phyloP scores from a whole-genome alignment of 2,329 filamentous ascomycete genomes.

The Penicillium vulpinum region DNA sequence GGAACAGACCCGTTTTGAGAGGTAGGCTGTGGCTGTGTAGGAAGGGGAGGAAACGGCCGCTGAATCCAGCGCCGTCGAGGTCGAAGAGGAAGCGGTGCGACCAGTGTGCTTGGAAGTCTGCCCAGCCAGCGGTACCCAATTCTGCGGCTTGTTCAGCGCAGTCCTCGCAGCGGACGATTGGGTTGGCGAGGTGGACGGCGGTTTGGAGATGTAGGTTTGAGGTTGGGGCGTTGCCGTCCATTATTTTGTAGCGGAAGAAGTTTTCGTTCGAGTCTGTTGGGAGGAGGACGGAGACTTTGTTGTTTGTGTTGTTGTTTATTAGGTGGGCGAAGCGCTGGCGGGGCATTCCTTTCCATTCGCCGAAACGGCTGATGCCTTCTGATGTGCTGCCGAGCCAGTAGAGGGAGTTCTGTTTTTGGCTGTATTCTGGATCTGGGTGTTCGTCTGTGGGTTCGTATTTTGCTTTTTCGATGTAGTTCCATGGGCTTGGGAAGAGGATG shows the following conservation, averaged over 20 bases:
- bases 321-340: conserved; percentile 72
- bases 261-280: conserved; percentile 39
- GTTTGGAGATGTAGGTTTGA: conserved; percentile 55
- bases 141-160: conserved; percentile 56
- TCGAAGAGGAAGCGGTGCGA: conserved; percentile 70
- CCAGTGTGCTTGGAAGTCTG: conserved; percentile 60
- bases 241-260: conserved; percentile 58
- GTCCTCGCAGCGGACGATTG: conserved; percentile 59
- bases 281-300: conserved; percentile 57
- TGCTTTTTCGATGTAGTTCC: conserved; percentile 62
- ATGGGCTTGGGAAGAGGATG: conserved; percentile 68
- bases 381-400: conserved; percentile 75
- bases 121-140: conserved; percentile 48
- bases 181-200: conserved; percentile 61
- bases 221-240: conserved; percentile 40
- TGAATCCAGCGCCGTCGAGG: conserved; percentile 67
- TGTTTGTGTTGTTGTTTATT: conserved; percentile 58
- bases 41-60: conserved; percentile 64
- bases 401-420: conserved; percentile 62
- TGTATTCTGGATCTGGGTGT: conserved; percentile 56
- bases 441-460: conserved; percentile 53
- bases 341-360: conserved; percentile 66
- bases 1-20: conserved; percentile 69
- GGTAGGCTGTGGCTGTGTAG: conserved; percentile 67
- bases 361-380: conserved; percentile 54